Conservation (phyloP, 192 early-diverging fungal species). For the Umbelopsis ramanniana region DNA sequence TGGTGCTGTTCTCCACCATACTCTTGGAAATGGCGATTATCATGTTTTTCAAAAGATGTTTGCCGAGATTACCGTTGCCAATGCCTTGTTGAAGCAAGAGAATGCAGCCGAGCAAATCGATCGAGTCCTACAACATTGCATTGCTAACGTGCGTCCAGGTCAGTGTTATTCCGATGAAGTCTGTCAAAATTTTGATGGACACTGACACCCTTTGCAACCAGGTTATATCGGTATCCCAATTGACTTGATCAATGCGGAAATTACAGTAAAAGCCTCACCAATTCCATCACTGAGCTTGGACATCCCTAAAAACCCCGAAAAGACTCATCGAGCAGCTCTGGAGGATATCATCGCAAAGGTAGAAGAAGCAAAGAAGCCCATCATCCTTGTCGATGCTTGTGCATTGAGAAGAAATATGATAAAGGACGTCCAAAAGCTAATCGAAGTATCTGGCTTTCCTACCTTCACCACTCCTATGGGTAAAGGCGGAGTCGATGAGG, state of each 20-base stretch:
- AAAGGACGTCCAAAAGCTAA: constrained; percentile 38
- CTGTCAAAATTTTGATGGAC: not conserved
- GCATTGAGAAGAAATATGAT: constrained; percentile 37
- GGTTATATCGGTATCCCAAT: constrained; percentile 53
- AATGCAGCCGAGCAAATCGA: constrained; percentile 51
- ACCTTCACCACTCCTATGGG: constrained; percentile 53
- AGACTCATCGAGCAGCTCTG: constrained; percentile 36
- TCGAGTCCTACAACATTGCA: constrained; percentile 39
- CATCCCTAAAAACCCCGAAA: constrained; percentile 34
- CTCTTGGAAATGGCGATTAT: constrained; percentile 59
- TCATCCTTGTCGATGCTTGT: constrained; percentile 52
- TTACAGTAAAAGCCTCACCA: constrained; percentile 22
- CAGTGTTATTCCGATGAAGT: not conserved
- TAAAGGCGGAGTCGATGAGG: constrained; percentile 44
- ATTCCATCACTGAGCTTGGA: constrained; percentile 32
- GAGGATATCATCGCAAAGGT: constrained; percentile 39
- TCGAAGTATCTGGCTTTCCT: constrained; percentile 44
- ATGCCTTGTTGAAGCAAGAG: constrained; percentile 31
- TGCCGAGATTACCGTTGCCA: constrained; percentile 46
- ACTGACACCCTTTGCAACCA: not conserved
- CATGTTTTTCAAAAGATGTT: constrained; percentile 48
- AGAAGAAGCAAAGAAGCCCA: constrained; percentile 42
- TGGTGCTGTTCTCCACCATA: constrained; percentile 53
- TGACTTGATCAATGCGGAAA: constrained; percentile 42
- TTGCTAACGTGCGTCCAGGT: constrained; percentile 36